Evolutionary conservation across 176 grass and related monocot genomes (phyloP), one percentile per base, ranked within the genome.

Genomic region (Melocanna baccifera): DNA sequence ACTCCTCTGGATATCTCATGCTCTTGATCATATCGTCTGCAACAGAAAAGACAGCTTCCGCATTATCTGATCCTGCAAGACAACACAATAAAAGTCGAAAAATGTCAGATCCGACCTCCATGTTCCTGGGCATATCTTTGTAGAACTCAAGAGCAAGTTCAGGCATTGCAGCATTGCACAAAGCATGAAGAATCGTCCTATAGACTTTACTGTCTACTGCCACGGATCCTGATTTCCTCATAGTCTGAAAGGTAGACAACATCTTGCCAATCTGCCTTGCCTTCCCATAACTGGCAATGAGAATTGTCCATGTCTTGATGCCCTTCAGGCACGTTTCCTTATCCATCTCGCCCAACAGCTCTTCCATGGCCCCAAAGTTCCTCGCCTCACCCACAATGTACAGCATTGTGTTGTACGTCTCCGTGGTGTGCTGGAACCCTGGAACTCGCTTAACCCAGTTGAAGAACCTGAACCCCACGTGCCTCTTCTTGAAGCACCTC

Each of bases 101-200:
- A 77, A 81, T 76, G 62, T 67, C 53, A 29, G 69, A 47, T 67
- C 89, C 73, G 7, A 91, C 11, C 15, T 63, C 36, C 79, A 92
- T 83, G 32, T 88, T 91, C 41, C 74, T 77, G 43, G 75, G 72
- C 83, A 97, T 91, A 82, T 97, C 94, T 73, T 83, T 90, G 81
- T 91, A 94, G 76, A 94, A 94, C 79, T 97, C 90, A 67, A 92
- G 75, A 50, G 90, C 92, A 55, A 97, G 85, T 53, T 97, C 88
- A 30, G 90, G 71, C 72, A 83, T 90, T 45, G 47, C 67, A 71
- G 80, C 71, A 82, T 87, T 57, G 82, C 92, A 91, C 83, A 97
- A 87, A 82, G 90, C 82, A 67, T 4, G 65, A 80, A 97, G 76
- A 73, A 97, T 85, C 12, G 45, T 40, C 80, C 78, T 90, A 37